Percentiles rank a stretch among this genome's conserved stretches.
Evolutionary conservation across 2,329 filamentous ascomycete species (phyloP).

Genomic region (Colletotrichum liriopes): DNA sequence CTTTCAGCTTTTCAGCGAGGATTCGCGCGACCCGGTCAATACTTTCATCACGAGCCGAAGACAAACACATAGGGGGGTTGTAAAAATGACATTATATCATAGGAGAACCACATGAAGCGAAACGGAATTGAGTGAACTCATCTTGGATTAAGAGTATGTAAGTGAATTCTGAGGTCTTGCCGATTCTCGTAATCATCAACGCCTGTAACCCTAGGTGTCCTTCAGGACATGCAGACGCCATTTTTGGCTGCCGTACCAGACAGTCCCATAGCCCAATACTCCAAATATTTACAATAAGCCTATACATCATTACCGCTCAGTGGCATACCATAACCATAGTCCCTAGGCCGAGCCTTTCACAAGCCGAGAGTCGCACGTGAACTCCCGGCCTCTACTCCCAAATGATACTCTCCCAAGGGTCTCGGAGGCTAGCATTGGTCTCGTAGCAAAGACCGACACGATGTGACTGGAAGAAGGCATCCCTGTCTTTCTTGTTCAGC

Average conservation of each 20-base stretch:
- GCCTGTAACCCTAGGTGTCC: background rate
- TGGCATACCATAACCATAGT: background rate
- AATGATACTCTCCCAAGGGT: background rate
- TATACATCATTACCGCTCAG: background rate
- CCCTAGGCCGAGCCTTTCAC: background rate
- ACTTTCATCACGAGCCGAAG: no score
- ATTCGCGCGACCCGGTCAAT: no score
- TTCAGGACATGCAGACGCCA: background rate
- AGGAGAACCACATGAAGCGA: no score
- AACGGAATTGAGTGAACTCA: background rate
- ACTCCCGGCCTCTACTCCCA: background rate
- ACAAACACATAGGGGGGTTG: no score
- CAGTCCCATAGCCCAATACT: background rate
- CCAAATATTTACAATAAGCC: background rate
- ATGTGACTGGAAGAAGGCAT: background rate
- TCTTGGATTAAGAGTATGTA: no score
- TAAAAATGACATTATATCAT: no score
- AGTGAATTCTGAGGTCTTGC: background rate
- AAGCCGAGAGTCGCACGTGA: background rate
- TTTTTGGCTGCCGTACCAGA: background rate
- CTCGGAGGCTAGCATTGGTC: background rate
- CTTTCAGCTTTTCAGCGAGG: no score
- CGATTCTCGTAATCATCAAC: background rate
- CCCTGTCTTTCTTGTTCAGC: background rate
- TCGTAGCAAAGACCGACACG: background rate